Base-by-base conservation (phyloP, 2,329 filamentous ascomycete genomes). In the Fusarium humuli region DNA sequence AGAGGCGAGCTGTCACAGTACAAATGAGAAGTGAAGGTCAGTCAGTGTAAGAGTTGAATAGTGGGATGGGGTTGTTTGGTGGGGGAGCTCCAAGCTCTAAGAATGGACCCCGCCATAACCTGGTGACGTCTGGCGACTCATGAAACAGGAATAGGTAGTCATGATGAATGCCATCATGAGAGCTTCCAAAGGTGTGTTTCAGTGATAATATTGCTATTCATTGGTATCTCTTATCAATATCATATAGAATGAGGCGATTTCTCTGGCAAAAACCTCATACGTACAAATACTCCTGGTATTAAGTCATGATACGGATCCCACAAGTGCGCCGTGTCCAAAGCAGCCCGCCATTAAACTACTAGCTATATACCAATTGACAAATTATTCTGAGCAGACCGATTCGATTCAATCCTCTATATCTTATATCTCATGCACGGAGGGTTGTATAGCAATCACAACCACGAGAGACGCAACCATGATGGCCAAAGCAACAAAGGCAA, bases 401-500 rank as follows among this genome's bases (percentile, higher is more conserved):
- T 6, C 32, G 18, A 18, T n/a, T 13, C 11, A n/a, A 12, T 27
- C 16, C 12, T 20, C 4, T 11, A 29, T 41, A 41, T 40, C 44
- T 54, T 67, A 76, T 23, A 70, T 30, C 32, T 73, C 73, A 14
- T 59, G 42, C n/a, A 68, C 65, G 4, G 67, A 62, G 22, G 81
- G 80, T 30, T 87, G 85, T 54, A 89, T 85, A 18, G 87, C 83
- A 47, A 91, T 77, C 3, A 91, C 87, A 6, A 91, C 85, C 16
- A 88, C 82, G 65, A 91, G 77, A 49, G 85, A 88, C 29, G 85
- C 82, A 40, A 90, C 77, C 84, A 91, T 91, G 64, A 91, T 83
- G 6, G 85, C 83, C 75, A 89, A 82, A 6, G 92, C 88, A 46
- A 94, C 86, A 20, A 88, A 79, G 11, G 90, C 87, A 32, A 95